Percentiles rank a stretch among this genome's conserved stretches.
Conservation (phyloP, 371 early-diverging fungal genomes). For the Amoeboaphelidium protococcarum region DNA sequence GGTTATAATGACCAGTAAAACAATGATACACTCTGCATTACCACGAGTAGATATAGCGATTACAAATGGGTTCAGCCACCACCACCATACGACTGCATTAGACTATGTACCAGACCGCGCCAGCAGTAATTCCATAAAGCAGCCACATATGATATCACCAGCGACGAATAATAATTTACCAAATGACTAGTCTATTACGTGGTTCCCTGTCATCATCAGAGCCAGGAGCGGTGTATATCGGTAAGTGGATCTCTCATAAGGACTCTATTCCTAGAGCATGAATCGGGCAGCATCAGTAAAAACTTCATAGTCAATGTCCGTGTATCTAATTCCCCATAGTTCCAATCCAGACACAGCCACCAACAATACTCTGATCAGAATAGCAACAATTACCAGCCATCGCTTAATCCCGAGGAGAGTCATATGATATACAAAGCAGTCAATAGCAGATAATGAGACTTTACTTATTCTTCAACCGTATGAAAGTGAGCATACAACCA, state of each 20-base stretch:
- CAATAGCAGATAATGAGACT: too few species aligned
- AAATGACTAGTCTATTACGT: too few species aligned
- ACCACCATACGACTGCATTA: too few species aligned
- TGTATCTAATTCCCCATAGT: too few species aligned
- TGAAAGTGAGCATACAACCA: too few species aligned
- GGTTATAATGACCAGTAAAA: constrained; percentile 39
- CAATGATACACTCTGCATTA: constrained; percentile 62
- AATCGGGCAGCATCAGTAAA: constrained; percentile 75
- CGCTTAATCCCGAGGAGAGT: too few species aligned
- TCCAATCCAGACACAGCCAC: too few species aligned
- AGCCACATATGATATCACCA: background rate
- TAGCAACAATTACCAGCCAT: too few species aligned
- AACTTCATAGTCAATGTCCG: constrained; percentile 87
- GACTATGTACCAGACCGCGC: constrained; percentile 3
- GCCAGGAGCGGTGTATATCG: constrained; percentile 87
- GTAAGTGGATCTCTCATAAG: constrained; percentile 73
- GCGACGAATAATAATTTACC: background rate
- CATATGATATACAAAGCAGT: too few species aligned
- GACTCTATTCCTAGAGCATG: constrained; percentile 31
- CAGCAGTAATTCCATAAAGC: background rate
- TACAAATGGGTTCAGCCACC: constrained; percentile 84
- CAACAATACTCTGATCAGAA: too few species aligned
- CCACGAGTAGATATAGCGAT: constrained; percentile 86
- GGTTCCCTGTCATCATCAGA: constrained; percentile 48
- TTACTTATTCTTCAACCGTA: too few species aligned